These are phyloP conservation scores for Coemansia sp. DNA, from an alignment of 192 early-diverging fungal genomes.

Conservation along the genomic window DNA sequence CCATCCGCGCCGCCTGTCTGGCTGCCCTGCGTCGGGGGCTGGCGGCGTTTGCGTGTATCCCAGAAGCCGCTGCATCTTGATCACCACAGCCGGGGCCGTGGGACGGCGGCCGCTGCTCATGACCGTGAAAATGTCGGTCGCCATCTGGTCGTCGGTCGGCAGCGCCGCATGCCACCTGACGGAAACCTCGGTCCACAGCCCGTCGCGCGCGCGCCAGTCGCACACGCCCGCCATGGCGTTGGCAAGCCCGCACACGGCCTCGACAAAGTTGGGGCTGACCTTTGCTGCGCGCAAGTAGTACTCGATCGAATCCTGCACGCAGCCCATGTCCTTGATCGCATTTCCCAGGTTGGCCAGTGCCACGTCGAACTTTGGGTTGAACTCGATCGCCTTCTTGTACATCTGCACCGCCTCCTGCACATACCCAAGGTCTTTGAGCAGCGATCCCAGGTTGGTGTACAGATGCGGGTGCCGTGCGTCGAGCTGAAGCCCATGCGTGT, in stretches of 20 bases:
- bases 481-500: conserved; percentile 80
- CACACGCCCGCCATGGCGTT: conserved; percentile 87
- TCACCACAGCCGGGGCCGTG: conserved; percentile 22
- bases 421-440: conserved; percentile 88
- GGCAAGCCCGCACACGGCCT: conserved; percentile 89
- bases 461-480: conserved; percentile 85
- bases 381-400: conserved; percentile 87
- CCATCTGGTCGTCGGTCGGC: conserved; percentile 29
- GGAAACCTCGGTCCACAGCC: conserved; percentile 51
- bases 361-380: conserved; percentile 86
- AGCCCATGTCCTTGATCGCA: conserved; percentile 88
- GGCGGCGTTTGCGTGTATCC: conserved; percentile 13
- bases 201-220: conserved; percentile 83
- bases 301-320: conserved; percentile 84
- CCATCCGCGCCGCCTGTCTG: conserved; percentile 59
- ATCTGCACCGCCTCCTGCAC: conserved; percentile 80
- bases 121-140: conserved; percentile 42
- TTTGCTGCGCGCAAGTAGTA: conserved; percentile 84
- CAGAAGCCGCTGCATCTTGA: conserved; percentile 29
- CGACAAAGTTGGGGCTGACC: conserved; percentile 87
- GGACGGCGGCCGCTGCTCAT: conserved; percentile 41
- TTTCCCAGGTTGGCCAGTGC: conserved; percentile 93
- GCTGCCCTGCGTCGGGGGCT: conserved; percentile 1
- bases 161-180: conserved; percentile 28
- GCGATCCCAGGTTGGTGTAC: conserved; percentile 91